phyloP scores from a whole-genome alignment of 1,284 basidiomycete genomes.

The Ceratobasidium sp. region DNA sequence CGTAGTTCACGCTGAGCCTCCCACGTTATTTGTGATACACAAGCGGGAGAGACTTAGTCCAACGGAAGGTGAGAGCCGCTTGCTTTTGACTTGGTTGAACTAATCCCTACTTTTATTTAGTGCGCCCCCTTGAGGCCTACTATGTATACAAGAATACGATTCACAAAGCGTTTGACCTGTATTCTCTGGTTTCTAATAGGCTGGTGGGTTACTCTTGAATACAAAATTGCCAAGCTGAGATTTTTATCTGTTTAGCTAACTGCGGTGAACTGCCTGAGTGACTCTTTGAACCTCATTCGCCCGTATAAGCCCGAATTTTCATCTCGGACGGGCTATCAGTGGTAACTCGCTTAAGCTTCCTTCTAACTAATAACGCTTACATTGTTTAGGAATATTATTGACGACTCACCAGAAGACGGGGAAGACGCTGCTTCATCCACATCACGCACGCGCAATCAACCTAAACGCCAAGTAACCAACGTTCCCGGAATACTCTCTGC shows the following conservation, averaged over 20 bases:
- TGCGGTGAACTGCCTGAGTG: constrained; percentile 33
- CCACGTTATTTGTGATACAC: constrained; percentile 85
- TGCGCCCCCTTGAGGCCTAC: constrained; percentile 79
- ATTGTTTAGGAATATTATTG: constrained; percentile 39
- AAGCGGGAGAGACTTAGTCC: constrained; percentile 84
- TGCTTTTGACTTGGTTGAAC: constrained; percentile 36
- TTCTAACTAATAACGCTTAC: background rate
- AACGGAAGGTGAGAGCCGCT: constrained; percentile 71
- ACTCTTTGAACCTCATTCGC: constrained; percentile 43
- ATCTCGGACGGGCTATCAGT: constrained; percentile 39
- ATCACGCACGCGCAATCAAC: constrained; percentile 21
- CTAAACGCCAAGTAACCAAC: constrained; percentile 36
- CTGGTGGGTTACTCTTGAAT: constrained; percentile 64
- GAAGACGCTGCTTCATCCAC: constrained; percentile 15
- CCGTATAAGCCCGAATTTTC: constrained; percentile 43
- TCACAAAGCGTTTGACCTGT: constrained; percentile 86
- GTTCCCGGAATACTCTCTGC: constrained; percentile 70
- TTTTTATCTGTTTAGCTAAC: constrained; percentile 6
- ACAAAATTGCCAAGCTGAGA: background rate
- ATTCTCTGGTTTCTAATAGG: constrained; percentile 83
- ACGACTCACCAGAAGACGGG: constrained; percentile 38
- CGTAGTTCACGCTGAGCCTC: constrained; percentile 79
- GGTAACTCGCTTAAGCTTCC: background rate
- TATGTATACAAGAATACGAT: constrained; percentile 88
- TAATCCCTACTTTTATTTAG: constrained; percentile 58